Conservation (phyloP, 1,139 yeast species). For the Geotrichum australiense region DNA sequence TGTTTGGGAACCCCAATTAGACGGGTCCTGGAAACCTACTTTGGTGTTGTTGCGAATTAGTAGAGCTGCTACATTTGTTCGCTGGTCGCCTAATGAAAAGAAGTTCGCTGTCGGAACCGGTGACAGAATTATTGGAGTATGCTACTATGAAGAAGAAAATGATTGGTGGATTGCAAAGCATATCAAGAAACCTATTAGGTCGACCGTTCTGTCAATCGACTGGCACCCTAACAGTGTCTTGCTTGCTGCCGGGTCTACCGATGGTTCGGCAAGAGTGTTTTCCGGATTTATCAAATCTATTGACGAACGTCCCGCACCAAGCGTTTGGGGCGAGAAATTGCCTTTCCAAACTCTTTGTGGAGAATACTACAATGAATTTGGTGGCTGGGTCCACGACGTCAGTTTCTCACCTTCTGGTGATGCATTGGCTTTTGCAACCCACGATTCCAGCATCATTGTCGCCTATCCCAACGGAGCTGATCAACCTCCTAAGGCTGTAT, state of each 20-base stretch:
- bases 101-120: conserved; percentile 98
- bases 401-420: conserved; percentile 78
- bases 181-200: conserved; percentile 82
- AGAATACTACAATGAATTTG: conserved; percentile 67
- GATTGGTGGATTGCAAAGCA: conserved; percentile 99
- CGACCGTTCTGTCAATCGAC: conserved; percentile 74
- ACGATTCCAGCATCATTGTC: conserved; percentile 68
- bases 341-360: conserved; percentile 94
- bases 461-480: conserved; percentile 74
- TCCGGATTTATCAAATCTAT: conserved; percentile 89
- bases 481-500: conserved; percentile 42
- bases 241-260: conserved; percentile 87
- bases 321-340: conserved; percentile 90
- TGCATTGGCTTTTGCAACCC: conserved; percentile 70
- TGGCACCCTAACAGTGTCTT: conserved; percentile 96
- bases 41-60: conserved; percentile 85
- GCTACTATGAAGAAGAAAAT: conserved; percentile 92
- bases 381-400: conserved; percentile 92
- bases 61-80: conserved; percentile 88
- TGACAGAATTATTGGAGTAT: conserved; percentile 88
- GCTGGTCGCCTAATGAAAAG: conserved; percentile 88
- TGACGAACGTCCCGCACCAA: conserved; percentile 72
- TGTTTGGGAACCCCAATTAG: conserved; percentile 77
- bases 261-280: conserved; percentile 90
- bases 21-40: conserved; percentile 72